Evolutionary conservation across 306 rosid species (phyloP), one percentile per base, ranked within the genome.

Genomic region (Sicyos baderoa): DNA sequence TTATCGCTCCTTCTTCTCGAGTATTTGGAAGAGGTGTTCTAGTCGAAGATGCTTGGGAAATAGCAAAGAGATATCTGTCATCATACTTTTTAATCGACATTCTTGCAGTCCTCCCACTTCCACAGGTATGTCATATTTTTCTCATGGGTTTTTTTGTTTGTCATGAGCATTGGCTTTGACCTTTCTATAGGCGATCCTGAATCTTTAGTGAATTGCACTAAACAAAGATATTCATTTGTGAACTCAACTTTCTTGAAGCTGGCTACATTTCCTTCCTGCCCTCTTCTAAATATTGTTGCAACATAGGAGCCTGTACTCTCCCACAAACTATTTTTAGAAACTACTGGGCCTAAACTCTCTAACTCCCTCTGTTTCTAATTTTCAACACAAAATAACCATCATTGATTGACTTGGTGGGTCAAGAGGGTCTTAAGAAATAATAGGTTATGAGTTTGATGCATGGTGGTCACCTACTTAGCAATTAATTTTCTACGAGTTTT

Each of bases 1-100:
- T 72, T 59, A 72, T 44, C 8, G 54, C 60, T 11, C 62, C 60
- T 11, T 51, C 64, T 65, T 65, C 71, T 65, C 54, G 71, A 54
- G 56, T 56, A 67, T 68, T 21, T 59, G 69, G 69, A 42, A 44
- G 37, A 57, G 60, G 57, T 58, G 70, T 68, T 48, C 48, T 65
- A 45, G 29, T 80, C 37, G 40, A 90, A 81, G 95, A 94, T 86
- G 77, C 86, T 75, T 84, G 96, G 91, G 88, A 78, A 75, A 90
- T 94, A 80, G 99, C 99, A 55, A 78, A 50, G 82, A 84, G 90
- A 80, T 94, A 94, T 80, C 82, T 94, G 75, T 65, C 91, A 44
- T 90, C 99, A 10, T 84, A 86, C 90, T 94, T 94, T 84, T 75
- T 82, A 1, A 69, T 77, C 13, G 78, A 82, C 40, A 22, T 73